phyloP scores from a whole-genome alignment of 176 grass and related monocot genomes.

The Zizania latifolia region DNA sequence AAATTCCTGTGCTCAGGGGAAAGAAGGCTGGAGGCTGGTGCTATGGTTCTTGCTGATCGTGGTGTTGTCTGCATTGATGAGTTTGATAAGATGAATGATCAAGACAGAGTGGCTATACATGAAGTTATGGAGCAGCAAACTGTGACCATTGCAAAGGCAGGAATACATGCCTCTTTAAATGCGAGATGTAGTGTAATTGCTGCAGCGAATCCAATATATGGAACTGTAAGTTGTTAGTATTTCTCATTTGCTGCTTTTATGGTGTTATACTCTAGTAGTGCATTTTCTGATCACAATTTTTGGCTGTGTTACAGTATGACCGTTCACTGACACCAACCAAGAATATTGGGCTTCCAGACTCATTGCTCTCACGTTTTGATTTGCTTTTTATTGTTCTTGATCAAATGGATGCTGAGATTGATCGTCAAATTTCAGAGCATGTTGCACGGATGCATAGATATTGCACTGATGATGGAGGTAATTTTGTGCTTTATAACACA shows the following conservation, averaged over 20 bases:
- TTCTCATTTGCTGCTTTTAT: neutral
- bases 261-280: neutral
- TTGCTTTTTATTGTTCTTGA: constrained; percentile 97
- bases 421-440: constrained; percentile 92
- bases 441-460: constrained; percentile 97
- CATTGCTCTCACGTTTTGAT: constrained; percentile 97
- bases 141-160: constrained; percentile 96
- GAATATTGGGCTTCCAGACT: constrained; percentile 96
- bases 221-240: constrained; percentile 53
- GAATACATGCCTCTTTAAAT: constrained; percentile 96
- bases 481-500: constrained; percentile 5
- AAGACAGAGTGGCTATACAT: constrained; percentile 93
- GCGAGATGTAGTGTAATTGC: constrained; percentile 97
- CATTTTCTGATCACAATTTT: constrained; percentile 27
- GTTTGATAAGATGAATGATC: constrained; percentile 99
- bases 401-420: constrained; percentile 99
- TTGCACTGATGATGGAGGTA: constrained; percentile 89
- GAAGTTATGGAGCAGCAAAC: constrained; percentile 99
- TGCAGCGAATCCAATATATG: constrained; percentile 99
- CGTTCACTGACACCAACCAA: constrained; percentile 93
- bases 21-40: constrained; percentile 97
- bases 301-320: constrained; percentile 63
- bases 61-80: constrained; percentile 97
- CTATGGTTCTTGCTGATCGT: constrained; percentile 98
- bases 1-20: constrained; percentile 51